Evolutionary conservation across 192 early-diverging fungal genomes (phyloP).

Genomic region (Irineochytrium annulatum): DNA sequence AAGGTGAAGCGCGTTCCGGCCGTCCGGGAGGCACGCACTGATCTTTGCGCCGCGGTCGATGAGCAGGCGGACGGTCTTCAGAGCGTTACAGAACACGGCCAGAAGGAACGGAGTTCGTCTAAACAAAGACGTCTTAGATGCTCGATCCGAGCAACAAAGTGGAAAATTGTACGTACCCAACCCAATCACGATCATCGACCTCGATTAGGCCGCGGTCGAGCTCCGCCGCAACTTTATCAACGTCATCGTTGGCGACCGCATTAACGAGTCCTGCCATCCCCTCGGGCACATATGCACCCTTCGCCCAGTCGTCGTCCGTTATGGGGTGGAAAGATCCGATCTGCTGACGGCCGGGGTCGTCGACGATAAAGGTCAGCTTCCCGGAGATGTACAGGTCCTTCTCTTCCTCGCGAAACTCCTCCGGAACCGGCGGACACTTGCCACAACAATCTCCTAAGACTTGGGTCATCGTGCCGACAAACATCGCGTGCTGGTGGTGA

Average conservation of each 20-base stretch:
- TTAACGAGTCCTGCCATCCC: background rate
- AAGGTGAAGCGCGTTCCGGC: slow-evolving; percentile 18
- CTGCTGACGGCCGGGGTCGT: slow-evolving; percentile 30
- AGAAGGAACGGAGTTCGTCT: slow-evolving; percentile 20
- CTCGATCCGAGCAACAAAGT: no score
- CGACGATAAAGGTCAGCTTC: slow-evolving; percentile 18
- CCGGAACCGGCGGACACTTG: slow-evolving; percentile 18
- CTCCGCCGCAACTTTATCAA: background rate
- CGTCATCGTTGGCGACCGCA: background rate
- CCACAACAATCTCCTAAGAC: slow-evolving; percentile 27
- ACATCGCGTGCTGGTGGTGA: slow-evolving; percentile 20
- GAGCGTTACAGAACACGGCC: slow-evolving; percentile 15
- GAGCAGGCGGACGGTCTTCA: slow-evolving; percentile 8
- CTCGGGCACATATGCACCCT: slow-evolving; percentile 17
- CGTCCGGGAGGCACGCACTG: slow-evolving; percentile 18
- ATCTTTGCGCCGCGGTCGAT: slow-evolving; percentile 17
- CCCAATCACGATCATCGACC: slow-evolving; percentile 20
- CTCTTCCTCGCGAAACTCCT: slow-evolving; percentile 23
- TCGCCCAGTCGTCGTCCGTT: slow-evolving; percentile 31
- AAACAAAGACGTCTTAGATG: no score
- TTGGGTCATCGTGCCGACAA: slow-evolving; percentile 26
- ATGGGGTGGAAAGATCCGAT: slow-evolving; percentile 34
- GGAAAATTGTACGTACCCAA: no score
- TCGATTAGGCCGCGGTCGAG: slow-evolving; percentile 10
- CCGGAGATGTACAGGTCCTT: slow-evolving; percentile 15